Conservation (phyloP, 129 eudicot species). For the Centaurea solstitialis region DNA sequence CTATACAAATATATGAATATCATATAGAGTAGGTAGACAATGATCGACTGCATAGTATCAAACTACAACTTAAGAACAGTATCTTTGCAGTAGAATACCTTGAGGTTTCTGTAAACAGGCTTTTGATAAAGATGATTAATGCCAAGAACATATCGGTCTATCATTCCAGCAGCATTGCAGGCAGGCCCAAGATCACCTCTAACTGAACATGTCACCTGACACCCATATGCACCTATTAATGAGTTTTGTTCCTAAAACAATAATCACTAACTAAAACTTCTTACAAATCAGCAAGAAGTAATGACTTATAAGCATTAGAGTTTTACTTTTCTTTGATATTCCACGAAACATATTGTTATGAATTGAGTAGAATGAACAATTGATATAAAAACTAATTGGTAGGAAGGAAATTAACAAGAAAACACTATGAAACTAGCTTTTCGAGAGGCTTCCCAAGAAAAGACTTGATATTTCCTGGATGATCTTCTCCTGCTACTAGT, state of each 20-base stretch:
- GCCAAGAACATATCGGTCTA: slow-evolving; percentile 78
- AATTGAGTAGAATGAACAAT: neutral
- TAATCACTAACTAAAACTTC: neutral
- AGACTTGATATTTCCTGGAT: too few species aligned
- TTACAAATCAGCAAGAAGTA: neutral
- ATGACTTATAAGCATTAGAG: neutral
- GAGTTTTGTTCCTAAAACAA: neutral
- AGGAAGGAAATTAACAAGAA: neutral
- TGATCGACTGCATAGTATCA: slow-evolving; percentile 2
- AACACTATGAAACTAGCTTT: neutral
- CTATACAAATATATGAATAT: slow-evolving; percentile 22
- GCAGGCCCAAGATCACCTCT: slow-evolving; percentile 87
- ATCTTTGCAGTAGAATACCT: slow-evolving; percentile 44
- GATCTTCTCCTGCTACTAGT: too few species aligned
- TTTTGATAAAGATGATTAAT: slow-evolving; percentile 68
- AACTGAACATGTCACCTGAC: slow-evolving; percentile 70
- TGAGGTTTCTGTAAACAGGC: slow-evolving; percentile 66
- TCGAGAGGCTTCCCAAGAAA: too few species aligned
- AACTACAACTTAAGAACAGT: neutral
- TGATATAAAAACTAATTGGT: neutral
- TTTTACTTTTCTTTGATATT: neutral
- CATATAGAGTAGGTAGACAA: neutral
- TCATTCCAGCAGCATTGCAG: slow-evolving; percentile 81
- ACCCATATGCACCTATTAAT: neutral
- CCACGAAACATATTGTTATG: neutral